Conservation (phyloP, 2,329 filamentous ascomycete species). For the Trichoderma guizhouense region DNA sequence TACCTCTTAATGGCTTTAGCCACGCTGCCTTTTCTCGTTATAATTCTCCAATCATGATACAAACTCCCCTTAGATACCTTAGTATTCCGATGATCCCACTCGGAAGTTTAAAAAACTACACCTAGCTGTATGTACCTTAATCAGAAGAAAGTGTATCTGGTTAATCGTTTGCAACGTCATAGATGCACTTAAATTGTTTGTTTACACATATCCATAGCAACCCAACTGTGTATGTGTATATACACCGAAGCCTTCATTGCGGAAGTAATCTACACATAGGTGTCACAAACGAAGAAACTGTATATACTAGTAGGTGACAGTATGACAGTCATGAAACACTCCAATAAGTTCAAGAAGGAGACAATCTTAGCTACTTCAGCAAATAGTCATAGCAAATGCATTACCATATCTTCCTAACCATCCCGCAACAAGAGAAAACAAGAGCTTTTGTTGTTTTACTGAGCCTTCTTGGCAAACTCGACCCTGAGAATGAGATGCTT, state of each 20-base stretch:
- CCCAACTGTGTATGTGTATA: background rate
- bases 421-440: slow-evolving; percentile 31
- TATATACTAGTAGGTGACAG: background rate
- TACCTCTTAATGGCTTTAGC: background rate
- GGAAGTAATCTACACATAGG: background rate
- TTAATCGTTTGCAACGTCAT: background rate
- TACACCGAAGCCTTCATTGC: background rate
- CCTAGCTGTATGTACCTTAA: background rate
- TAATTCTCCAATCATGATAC: background rate
- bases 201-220: background rate
- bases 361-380: slow-evolving; percentile 14
- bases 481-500: slow-evolving; percentile 83
- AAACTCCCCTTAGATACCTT: background rate
- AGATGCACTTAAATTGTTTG: accelerated
- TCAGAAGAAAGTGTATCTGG: background rate
- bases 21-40: background rate
- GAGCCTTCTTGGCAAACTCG: slow-evolving; percentile 79
- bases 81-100: background rate
- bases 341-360: background rate
- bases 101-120: background rate
- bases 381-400: slow-evolving; percentile 19
- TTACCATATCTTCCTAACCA: slow-evolving; percentile 28
- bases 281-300: background rate
- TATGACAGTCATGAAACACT: background rate
- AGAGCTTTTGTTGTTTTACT: slow-evolving; percentile 27